Base-by-base conservation (phyloP, 345 rosid species). In the Hibiscus tridactylites region DNA sequence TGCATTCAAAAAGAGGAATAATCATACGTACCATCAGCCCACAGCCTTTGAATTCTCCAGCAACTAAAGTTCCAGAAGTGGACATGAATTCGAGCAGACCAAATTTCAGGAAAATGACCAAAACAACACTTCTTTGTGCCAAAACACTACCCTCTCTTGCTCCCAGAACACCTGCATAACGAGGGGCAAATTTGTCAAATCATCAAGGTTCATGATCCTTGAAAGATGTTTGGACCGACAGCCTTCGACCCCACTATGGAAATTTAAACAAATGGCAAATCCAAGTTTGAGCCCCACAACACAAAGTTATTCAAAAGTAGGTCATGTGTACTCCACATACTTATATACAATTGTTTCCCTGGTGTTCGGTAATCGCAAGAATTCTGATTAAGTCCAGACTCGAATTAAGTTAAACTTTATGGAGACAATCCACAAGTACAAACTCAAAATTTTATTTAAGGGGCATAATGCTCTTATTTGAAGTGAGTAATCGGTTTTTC, bases 211-310 rank as follows among this genome's bases (percentile, higher is more conserved):
- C 6, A 8, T 6, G 10, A 54, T 54, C 28, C 26, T 54, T 54
- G 10, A 17, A 54, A 54, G 26, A 4, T 54, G 59, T 9, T 54
- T 19, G 59, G 28, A 53, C 58, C 21, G 58, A 53, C 58, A 17
- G 58, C 58, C 57, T 24, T 24, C 12, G 62, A 9, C 57, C 78
- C 85, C 73, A 74, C 81, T 61, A 26, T 35, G 44, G 78, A 72
- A 71, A 39, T 39, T 74, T 67, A 8, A 72, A 75, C 15, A 60
- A 68, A 19, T 19, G 26, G 28, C 16, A 2, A 10, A 42, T 67
- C 28, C 61, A 31, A 61, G 61, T 73, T 5, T 33, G 37, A 33
- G 81, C 35, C 81, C 80, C 83, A 80, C 79, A 31, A 33, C 47
- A 35, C 73, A 33, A 37, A 39, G n/a, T 42, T 59, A 39, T 72